Evolutionary conservation across 176 grass and related monocot species (phyloP).

Genomic region (Themeda triandra): DNA sequence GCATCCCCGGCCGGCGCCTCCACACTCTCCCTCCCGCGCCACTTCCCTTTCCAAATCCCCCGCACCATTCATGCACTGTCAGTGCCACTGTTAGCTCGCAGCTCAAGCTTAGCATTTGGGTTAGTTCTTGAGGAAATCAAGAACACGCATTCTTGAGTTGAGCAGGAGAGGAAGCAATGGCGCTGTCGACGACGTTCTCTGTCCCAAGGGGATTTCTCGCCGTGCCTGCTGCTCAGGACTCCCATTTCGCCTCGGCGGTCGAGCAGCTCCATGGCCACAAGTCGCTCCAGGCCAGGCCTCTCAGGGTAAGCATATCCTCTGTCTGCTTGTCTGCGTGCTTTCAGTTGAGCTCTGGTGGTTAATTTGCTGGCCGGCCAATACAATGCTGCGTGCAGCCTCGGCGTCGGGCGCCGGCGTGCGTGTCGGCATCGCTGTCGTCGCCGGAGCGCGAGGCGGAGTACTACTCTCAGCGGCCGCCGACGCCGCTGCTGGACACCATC

Average conservation of each 20-base stretch:
- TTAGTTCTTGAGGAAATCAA: background rate
- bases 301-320: slow-evolving; percentile 32
- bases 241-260: slow-evolving; percentile 23
- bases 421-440: slow-evolving; percentile 60
- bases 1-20: background rate
- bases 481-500: slow-evolving; percentile 91
- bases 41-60: background rate
- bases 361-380: too few species aligned
- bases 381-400: slow-evolving; percentile 27
- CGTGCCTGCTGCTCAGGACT: slow-evolving; percentile 35
- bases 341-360: background rate
- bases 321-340: background rate
- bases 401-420: slow-evolving; percentile 26
- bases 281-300: slow-evolving; percentile 31
- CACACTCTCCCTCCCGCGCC: background rate
- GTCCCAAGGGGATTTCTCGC: slow-evolving; percentile 37
- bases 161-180: slow-evolving; percentile 49
- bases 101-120: background rate
- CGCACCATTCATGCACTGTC: background rate
- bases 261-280: slow-evolving; percentile 49
- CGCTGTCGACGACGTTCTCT: slow-evolving; percentile 60
- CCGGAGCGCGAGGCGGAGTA: slow-evolving; percentile 63
- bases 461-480: slow-evolving; percentile 79
- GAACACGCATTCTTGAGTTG: background rate
- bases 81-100: background rate